These are phyloP conservation scores for Carallia pectinifolia DNA, from an alignment of 345 rosid species.

Conservation along the genomic window DNA sequence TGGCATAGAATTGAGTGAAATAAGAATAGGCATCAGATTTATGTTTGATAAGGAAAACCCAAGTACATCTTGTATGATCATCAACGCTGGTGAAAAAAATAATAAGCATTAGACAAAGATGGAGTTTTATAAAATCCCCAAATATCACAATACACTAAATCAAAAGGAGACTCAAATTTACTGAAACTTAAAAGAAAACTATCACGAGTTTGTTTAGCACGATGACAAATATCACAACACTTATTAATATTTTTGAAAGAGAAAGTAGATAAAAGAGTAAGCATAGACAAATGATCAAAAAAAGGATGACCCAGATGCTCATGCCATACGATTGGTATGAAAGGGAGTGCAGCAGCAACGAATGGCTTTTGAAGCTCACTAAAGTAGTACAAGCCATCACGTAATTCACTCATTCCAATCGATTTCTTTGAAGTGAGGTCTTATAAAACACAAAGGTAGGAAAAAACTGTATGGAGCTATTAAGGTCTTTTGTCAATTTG, in stretches of 20 bases:
- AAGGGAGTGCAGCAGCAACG: too few relatives aligned
- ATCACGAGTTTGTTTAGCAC: too few relatives aligned
- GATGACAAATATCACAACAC: too few relatives aligned
- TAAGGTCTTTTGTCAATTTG: background rate
- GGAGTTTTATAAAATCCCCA: background rate
- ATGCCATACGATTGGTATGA: background rate
- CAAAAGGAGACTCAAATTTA: too few relatives aligned
- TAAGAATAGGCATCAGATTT: background rate
- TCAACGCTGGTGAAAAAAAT: background rate
- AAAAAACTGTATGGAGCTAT: background rate
- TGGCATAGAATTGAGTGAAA: background rate
- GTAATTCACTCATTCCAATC: background rate
- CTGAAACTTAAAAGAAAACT: too few relatives aligned
- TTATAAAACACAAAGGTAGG: background rate
- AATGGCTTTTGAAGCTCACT: too few relatives aligned
- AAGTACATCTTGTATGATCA: background rate
- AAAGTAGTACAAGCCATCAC: slow-evolving; percentile 6
- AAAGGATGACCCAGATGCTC: background rate
- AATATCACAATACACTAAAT: too few relatives aligned
- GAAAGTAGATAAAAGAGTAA: too few relatives aligned
- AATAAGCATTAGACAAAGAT: background rate
- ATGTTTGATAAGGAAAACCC: background rate
- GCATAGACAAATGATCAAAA: background rate
- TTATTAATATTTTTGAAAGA: too few relatives aligned
- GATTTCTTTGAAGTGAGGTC: background rate